Evolutionary conservation across 2,329 filamentous ascomycete species (phyloP), one percentile per base, ranked within the genome.

Genomic region (Fusarium miscanthi): DNA sequence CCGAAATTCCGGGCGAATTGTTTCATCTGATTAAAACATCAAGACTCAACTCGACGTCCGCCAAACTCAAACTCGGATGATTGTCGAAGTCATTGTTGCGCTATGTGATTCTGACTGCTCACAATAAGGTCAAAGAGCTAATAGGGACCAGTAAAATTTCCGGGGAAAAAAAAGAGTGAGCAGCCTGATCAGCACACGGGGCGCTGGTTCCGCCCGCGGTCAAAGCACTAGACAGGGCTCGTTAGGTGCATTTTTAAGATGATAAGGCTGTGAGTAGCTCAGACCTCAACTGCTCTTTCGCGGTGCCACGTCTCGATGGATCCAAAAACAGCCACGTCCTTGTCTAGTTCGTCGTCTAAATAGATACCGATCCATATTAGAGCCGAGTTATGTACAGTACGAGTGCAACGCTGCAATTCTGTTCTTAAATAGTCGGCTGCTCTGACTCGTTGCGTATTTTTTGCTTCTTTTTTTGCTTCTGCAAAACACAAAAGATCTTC

Each of bases 81-180:
- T n/a, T 27, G 17, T n/a, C 2, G 27, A 25, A 27, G 33, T 14
- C 13, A 38, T 27, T 27, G 0, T 16, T 37, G 0, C 6, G 3
- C 19, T 45, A 21, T 45, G 52, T 35, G 31, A 33, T 33, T 33
- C 12, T 33, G 52, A 57, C 17, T 35, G 3, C 16, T 57, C 53
- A 35, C 2, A 35, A 35, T 8, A n/a, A 27, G n/a, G 40, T 35
- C 30, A 13, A 35, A 35, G 30, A 57, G 30, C n/a, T 33, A 43
- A 17, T n/a, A 35, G n/a, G 10, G n/a, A 13, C 31, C n/a, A n/a
- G n/a, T n/a, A n/a, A n/a, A n/a, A n/a, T n/a, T n/a, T n/a, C n/a
- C n/a, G n/a, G n/a, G n/a, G n/a, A n/a, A n/a, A n/a, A n/a, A 41
- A 14, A 23, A 43, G 8, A 14, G 16, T 25, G 23, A 17, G n/a